phyloP scores from a whole-genome alignment of 2,329 filamentous ascomycete species.

The Phoma sp. region DNA sequence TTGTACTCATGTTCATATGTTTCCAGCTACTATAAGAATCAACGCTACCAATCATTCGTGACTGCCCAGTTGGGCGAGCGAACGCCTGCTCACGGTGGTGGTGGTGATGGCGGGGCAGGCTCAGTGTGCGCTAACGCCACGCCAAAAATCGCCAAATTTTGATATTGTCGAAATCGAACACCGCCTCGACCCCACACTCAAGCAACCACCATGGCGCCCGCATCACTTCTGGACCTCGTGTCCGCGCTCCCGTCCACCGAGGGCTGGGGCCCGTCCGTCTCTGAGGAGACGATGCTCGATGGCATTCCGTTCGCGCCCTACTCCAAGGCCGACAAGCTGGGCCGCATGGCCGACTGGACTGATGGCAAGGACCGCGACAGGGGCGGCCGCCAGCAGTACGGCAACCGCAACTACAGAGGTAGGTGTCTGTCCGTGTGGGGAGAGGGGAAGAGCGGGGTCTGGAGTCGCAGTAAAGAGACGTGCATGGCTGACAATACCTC shows the following conservation, averaged over 20 bases:
- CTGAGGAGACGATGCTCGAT: conserved; percentile 85
- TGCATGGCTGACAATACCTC: conserved; percentile 22
- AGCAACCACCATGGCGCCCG: conserved; percentile 51
- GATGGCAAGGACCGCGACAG: conserved; percentile 84
- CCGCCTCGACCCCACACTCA: conserved; percentile 17
- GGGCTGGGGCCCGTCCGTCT: conserved; percentile 82
- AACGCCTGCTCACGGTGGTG: neutral
- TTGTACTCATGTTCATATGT: too few species aligned
- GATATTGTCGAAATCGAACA: conserved; percentile 19
- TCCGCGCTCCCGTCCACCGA: conserved; percentile 54
- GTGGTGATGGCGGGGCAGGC: conserved; percentile 7
- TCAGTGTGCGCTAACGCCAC: conserved; percentile 13
- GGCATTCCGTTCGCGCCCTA: conserved; percentile 97
- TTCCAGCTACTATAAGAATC: too few species aligned
- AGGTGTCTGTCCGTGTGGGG: neutral
- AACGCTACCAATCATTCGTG: too few species aligned
- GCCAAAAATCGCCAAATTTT: conserved; percentile 19
- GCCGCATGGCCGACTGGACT: conserved; percentile 99
- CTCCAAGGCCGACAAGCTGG: conserved; percentile 98
- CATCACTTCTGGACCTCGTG: conserved; percentile 57
- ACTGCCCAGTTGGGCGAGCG: too few species aligned
- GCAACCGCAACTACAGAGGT: conserved; percentile 91
- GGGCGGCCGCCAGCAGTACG: conserved; percentile 83
- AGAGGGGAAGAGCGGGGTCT: too few species aligned
- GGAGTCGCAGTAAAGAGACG: neutral